Evolutionary conservation across 1,139 yeast genomes (phyloP), one percentile per base, ranked within the genome.

Genomic region (Candida sojae): DNA sequence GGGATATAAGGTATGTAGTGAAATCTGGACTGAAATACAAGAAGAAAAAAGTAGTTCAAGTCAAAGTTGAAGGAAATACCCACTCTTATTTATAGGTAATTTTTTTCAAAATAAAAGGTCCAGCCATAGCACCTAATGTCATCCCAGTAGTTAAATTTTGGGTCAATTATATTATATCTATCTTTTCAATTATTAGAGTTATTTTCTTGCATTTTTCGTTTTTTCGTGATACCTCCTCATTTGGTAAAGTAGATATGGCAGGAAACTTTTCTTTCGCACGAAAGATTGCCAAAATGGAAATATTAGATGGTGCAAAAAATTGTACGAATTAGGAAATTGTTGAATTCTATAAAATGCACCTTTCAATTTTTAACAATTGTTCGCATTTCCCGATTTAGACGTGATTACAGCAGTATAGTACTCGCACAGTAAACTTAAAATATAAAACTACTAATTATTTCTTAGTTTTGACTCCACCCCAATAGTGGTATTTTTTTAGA

Each of bases 271-370:
- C 21, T 17, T 17, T 17, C 21, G 21, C 21, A 26, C 29, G 9
- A 26, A 26, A 26, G 29, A 6, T 6, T 3, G 9, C 6, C 4
- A 26, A 26, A 26, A 26, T 6, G 29, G 6, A 26, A 36, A 36
- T 11, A 36, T 5, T 23, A 23, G 9, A 9, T 9, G 39, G 39
- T 36, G 39, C 39, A 36, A 36, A 36, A 35, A 6, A 6, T 36
- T 36, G 23, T 36, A 11, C 28, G 13, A 36, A 21, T 36, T 23
- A 29, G 32, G 41, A 8, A 13, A 29, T 12, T 12, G 25, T 32
- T 26, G 41, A 38, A 38, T 28, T 38, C 12, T 38, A 38, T 32
- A 17, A 17, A 17, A 38, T 38, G 41, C 32, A 38, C 31, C 32
- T 38, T 38, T 38, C 41, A 32, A 32, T 12, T 12, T n/a, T 38